These are phyloP conservation scores for Saccharomycodes ludwigii DNA, from an alignment of 805 yeast genomes.

Conservation along the genomic window DNA sequence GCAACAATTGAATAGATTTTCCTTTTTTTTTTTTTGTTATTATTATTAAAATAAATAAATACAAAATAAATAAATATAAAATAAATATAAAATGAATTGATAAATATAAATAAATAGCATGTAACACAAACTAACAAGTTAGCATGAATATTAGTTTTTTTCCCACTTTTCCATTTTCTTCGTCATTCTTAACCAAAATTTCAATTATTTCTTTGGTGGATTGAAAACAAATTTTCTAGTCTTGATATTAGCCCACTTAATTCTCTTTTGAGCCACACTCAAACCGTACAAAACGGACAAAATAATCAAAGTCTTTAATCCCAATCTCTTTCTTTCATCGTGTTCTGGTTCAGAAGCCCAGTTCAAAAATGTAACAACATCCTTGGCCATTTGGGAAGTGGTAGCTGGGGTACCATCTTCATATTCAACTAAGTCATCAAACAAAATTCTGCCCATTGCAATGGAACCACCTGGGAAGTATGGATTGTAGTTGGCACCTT, in stretches of 20 bases:
- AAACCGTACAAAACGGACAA: constrained; percentile 68
- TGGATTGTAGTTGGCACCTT: constrained; percentile 96
- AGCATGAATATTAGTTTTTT: not conserved
- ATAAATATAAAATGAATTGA: no score
- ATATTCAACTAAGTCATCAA: constrained; percentile 94
- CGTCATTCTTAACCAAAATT: not conserved
- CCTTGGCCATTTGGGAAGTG: constrained; percentile 98
- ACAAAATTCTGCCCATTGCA: constrained; percentile 98
- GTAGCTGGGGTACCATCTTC: constrained; percentile 99
- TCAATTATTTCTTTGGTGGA: constrained; percentile 68
- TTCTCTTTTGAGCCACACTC: constrained; percentile 87
- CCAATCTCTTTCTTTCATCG: constrained; percentile 94
- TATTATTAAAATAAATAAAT: no score
- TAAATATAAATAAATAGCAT: no score
- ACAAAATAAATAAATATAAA: no score
- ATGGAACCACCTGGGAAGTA: constrained; percentile 99
- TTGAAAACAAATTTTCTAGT: constrained; percentile 86
- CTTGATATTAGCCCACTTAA: constrained; percentile 96
- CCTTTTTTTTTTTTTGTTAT: no score
- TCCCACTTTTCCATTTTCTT: not conserved
- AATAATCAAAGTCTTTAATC: constrained; percentile 82
- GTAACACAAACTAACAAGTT: not conserved
- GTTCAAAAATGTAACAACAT: constrained; percentile 87
- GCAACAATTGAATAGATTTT: no score
- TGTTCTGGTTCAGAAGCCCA: constrained; percentile 99